Percentiles rank a stretch among this genome's conserved stretches.
phyloP scores from a whole-genome alignment of 352 stramenopile species.

The Globisporangium solare region DNA sequence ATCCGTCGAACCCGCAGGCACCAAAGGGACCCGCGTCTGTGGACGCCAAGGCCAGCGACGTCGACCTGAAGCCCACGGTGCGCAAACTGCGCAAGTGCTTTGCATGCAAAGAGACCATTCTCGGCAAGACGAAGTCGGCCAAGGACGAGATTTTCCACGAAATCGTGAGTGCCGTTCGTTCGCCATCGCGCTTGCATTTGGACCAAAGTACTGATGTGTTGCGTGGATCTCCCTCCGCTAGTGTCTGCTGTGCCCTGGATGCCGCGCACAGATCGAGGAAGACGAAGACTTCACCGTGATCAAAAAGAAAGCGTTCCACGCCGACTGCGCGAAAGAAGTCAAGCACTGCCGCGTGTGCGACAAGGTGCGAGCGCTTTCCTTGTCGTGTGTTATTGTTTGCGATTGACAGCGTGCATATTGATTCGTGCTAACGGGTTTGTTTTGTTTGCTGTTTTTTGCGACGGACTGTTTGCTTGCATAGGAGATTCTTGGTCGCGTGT shows the following conservation, averaged over 20 bases:
- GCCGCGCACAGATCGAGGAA: conserved; percentile 73
- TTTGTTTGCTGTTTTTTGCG: no score
- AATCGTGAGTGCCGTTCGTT: conserved; percentile 33
- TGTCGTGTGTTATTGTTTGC: no score
- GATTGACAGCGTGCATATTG: no score
- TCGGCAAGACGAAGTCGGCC: conserved; percentile 69
- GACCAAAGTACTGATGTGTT: background rate
- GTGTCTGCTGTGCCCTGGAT: conserved; percentile 73
- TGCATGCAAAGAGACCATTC: conserved; percentile 80
- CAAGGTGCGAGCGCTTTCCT: conserved; percentile 28
- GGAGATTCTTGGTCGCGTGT: conserved; percentile 76
- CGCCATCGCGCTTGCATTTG: no score
- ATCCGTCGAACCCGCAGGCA: conserved; percentile 30
- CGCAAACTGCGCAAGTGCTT: conserved; percentile 73
- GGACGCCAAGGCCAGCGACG: conserved; percentile 52
- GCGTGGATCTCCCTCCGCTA: conserved; percentile 10
- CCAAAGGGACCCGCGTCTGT: conserved; percentile 31
- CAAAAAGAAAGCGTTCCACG: conserved; percentile 81
- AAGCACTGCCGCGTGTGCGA: conserved; percentile 69
- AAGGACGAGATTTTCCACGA: conserved; percentile 84
- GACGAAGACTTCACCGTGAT: conserved; percentile 74
- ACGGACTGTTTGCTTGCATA: conserved; percentile 6
- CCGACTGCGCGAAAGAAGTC: conserved; percentile 63
- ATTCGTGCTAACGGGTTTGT: no score
- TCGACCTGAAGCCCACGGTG: conserved; percentile 63